These are phyloP conservation scores for Candida chauliodis DNA, from an alignment of 805 yeast species.

Conservation along the genomic window DNA sequence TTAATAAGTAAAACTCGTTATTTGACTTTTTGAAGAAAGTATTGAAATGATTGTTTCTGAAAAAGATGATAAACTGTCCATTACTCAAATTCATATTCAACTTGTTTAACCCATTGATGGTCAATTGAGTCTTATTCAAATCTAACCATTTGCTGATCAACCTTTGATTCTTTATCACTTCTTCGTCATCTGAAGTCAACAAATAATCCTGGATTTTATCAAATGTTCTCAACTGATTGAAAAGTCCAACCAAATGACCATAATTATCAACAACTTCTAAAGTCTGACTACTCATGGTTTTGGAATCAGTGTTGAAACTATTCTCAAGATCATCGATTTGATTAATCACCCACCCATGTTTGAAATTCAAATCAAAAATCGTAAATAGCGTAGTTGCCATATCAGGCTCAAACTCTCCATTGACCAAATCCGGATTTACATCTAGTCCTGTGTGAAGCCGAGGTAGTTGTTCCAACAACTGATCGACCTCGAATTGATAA, in stretches of 20 bases:
- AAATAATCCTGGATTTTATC: conserved; percentile 61
- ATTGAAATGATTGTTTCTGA: conserved; percentile 86
- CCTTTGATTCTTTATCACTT: conserved; percentile 12
- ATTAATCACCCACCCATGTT: conserved; percentile 83
- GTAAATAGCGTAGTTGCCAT: conserved; percentile 55
- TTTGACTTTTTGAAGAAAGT: conserved; percentile 57
- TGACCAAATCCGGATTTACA: conserved; percentile 62
- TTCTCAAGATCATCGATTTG: conserved; percentile 21
- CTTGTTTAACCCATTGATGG: conserved; percentile 57
- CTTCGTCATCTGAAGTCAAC: conserved; percentile 20
- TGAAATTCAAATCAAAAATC: conserved; percentile 55
- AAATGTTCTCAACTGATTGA: conserved; percentile 26
- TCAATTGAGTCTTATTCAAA: conserved; percentile 70
- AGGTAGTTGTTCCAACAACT: conserved; percentile 56
- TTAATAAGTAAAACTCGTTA: conserved; percentile 54
- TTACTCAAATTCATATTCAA: conserved; percentile 43
- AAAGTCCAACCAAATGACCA: conserved; percentile 16
- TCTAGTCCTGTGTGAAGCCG: conserved; percentile 64
- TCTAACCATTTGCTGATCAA: conserved; percentile 42
- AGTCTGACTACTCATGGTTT: neutral
- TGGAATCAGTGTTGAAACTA: neutral
- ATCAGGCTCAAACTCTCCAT: conserved; percentile 50
- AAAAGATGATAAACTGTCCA: conserved; percentile 65
- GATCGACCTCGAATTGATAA: conserved; percentile 13
- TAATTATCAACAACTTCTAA: conserved; percentile 10